phyloP scores from a whole-genome alignment of 257 asterid genomes.

The Anisodus acutangulus region DNA sequence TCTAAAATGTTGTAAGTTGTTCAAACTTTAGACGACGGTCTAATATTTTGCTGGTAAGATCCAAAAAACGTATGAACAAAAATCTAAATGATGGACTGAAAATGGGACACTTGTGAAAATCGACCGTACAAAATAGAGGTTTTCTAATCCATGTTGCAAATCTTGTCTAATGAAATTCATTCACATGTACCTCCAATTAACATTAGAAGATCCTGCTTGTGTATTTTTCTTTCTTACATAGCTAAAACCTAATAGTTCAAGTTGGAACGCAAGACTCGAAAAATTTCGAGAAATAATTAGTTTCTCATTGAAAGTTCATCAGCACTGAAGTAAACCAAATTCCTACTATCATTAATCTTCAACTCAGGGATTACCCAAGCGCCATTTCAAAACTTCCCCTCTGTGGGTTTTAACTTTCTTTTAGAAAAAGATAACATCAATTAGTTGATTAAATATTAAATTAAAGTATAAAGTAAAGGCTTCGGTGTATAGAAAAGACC shows the following conservation, averaged over 20 bases:
- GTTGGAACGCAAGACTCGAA: neutral
- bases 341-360: too few species aligned
- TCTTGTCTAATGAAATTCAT: slow-evolving; percentile 26
- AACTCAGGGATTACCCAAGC: too few species aligned
- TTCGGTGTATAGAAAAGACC: too few species aligned
- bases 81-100: too few species aligned
- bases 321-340: neutral
- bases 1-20: too few species aligned
- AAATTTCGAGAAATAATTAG: neutral
- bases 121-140: slow-evolving; percentile 34
- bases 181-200: neutral
- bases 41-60: too few species aligned
- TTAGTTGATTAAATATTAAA: too few species aligned
- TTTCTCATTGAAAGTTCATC: neutral
- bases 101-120: too few species aligned
- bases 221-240: neutral
- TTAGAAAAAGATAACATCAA: neutral
- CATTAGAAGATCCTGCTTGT: neutral
- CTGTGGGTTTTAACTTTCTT: neutral
- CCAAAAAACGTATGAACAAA: too few species aligned
- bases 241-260: neutral
- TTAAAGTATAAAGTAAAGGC: too few species aligned
- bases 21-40: too few species aligned
- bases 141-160: slow-evolving; percentile 41
- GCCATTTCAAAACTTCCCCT: neutral